phyloP scores from a whole-genome alignment of 352 stramenopile species.

The Phytophthora pisi region DNA sequence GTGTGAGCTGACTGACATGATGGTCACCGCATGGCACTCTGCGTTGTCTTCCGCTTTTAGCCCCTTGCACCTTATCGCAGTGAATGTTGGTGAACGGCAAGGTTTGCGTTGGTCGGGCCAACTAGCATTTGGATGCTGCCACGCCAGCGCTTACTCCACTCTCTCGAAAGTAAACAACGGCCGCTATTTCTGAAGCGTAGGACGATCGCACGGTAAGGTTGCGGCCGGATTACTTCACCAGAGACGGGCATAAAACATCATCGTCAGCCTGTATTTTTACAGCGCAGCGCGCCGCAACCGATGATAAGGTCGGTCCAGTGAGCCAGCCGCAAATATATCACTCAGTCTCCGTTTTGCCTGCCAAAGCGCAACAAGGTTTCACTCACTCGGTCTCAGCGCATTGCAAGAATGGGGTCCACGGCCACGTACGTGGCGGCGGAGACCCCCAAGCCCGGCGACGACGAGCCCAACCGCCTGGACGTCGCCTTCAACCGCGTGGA shows the following conservation, averaged over 20 bases:
- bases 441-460: constrained; percentile 22
- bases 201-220: constrained; percentile 29
- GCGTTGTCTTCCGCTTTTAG: constrained; percentile 10
- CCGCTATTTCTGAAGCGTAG: constrained; percentile 16
- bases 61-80: neutral
- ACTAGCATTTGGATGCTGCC: neutral
- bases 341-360: constrained; percentile 2
- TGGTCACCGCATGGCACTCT: constrained; percentile 9
- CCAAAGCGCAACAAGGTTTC: constrained; percentile 6
- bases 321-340: constrained; percentile 18
- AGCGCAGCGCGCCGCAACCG: constrained; percentile 22
- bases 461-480: constrained; percentile 35
- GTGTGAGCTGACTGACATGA: neutral
- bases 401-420: constrained; percentile 24
- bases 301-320: constrained; percentile 2
- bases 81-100: constrained; percentile 22
- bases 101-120: neutral
- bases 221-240: constrained; percentile 1
- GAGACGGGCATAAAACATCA: constrained; percentile 1
- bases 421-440: constrained; percentile 25
- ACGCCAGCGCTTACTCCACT: neutral
- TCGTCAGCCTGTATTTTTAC: constrained; percentile 11
- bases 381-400: neutral
- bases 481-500: constrained; percentile 32
- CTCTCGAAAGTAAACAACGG: constrained; percentile 5